Conservation (phyloP, 2,329 filamentous ascomycete species). For the Colletotrichum sp. region DNA sequence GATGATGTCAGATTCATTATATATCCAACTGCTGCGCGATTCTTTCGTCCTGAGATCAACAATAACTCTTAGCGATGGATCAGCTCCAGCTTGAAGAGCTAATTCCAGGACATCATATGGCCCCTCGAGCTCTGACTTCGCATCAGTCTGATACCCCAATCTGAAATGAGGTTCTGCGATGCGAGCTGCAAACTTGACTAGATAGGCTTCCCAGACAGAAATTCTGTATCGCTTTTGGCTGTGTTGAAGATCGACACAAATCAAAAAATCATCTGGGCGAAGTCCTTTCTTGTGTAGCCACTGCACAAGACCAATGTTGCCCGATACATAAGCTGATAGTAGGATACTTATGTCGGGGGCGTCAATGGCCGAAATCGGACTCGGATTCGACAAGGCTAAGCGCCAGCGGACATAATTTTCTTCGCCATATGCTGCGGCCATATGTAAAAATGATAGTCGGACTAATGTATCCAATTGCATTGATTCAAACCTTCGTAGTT, state of each 20-base stretch:
- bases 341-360: accelerated
- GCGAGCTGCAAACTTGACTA: accelerated
- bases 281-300: not conserved
- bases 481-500: too few relatives aligned
- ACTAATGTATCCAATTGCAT: not conserved
- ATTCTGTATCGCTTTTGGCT: not conserved
- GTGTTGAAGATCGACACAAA: too few relatives aligned
- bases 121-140: not conserved
- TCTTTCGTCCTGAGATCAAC: accelerated
- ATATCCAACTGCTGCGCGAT: accelerated
- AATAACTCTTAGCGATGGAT: not conserved
- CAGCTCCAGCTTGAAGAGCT: not conserved
- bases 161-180: not conserved
- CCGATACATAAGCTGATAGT: not conserved
- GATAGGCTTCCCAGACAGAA: not conserved
- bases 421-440: not conserved
- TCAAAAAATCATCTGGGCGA: not conserved
- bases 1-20: accelerated
- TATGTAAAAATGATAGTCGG: not conserved
- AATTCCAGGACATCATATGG: not conserved
- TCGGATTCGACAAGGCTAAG: not conserved
- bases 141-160: too few relatives aligned
- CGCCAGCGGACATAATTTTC: not conserved
- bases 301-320: accelerated
- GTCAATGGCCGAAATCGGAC: accelerated